phyloP scores from a whole-genome alignment of 805 yeast genomes.

The Candida mattraensis region DNA sequence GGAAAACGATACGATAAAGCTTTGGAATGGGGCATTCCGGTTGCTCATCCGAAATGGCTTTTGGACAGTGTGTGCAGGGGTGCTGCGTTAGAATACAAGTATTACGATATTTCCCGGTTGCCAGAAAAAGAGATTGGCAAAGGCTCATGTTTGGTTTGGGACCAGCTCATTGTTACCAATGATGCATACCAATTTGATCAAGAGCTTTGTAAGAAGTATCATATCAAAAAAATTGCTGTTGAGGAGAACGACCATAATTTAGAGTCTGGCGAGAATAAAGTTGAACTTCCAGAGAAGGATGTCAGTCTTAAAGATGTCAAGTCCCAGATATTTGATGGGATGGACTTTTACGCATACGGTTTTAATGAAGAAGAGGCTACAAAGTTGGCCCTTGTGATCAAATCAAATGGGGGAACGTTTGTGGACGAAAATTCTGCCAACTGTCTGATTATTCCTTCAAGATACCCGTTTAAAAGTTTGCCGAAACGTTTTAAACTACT shows the following conservation, averaged over 20 bases:
- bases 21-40: slow-evolving; percentile 50
- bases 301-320: slow-evolving; percentile 1
- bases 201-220: slow-evolving; percentile 5
- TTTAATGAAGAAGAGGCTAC: slow-evolving; percentile 21
- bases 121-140: slow-evolving; percentile 23
- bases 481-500: slow-evolving; percentile 17
- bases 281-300: background rate
- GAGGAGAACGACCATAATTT: background rate
- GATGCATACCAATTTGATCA: slow-evolving; percentile 13
- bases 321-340: slow-evolving; percentile 38
- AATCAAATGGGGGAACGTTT: slow-evolving; percentile 25
- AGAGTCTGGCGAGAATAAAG: background rate
- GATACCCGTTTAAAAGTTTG: slow-evolving; percentile 12
- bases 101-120: slow-evolving; percentile 36
- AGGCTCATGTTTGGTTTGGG: slow-evolving; percentile 42
- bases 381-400: slow-evolving; percentile 20
- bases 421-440: slow-evolving; percentile 37
- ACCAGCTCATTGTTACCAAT: slow-evolving; percentile 11
- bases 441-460: slow-evolving; percentile 30
- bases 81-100: slow-evolving; percentile 40
- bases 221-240: slow-evolving; percentile 4
- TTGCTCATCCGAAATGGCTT: slow-evolving; percentile 52
- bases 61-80: slow-evolving; percentile 45
- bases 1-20: slow-evolving; percentile 58
- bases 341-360: slow-evolving; percentile 40